Conservation (phyloP, 495 filamentous ascomycete species). For the Xylona heveae region DNA sequence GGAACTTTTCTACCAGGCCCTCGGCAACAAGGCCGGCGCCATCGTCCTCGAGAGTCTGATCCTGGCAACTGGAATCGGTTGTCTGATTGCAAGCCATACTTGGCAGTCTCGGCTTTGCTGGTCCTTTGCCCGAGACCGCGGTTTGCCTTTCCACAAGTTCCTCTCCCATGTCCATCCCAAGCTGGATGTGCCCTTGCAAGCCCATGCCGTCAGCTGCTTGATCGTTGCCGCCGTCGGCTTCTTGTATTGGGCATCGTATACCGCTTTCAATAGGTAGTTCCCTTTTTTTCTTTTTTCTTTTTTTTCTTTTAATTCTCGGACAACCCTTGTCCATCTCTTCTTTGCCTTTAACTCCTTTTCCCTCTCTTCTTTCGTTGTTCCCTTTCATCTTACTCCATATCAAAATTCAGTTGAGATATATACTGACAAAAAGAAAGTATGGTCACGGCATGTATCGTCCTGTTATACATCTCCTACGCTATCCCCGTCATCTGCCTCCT, state of each 20-base stretch:
- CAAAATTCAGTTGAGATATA: too few relatives aligned
- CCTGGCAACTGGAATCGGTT: slow-evolving; percentile 31
- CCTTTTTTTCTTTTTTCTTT: neutral
- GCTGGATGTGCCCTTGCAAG: slow-evolving; percentile 30
- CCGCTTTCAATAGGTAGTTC: slow-evolving; percentile 30
- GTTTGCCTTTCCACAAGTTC: slow-evolving; percentile 25
- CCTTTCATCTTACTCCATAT: too few relatives aligned
- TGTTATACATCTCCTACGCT: slow-evolving; percentile 30
- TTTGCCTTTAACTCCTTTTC: neutral
- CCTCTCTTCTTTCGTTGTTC: too few relatives aligned
- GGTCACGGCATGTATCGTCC: slow-evolving; percentile 28
- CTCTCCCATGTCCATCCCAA: slow-evolving; percentile 24
- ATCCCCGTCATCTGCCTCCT: slow-evolving; percentile 27
- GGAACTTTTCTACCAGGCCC: slow-evolving; percentile 33
- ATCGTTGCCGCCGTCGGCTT: slow-evolving; percentile 28
- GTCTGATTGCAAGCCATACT: slow-evolving; percentile 31
- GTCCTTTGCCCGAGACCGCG: slow-evolving; percentile 37
- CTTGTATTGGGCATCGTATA: slow-evolving; percentile 30
- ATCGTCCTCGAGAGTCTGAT: slow-evolving; percentile 32
- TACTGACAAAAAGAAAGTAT: too few relatives aligned
- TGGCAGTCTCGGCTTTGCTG: slow-evolving; percentile 37
- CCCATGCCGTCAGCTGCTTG: slow-evolving; percentile 26
- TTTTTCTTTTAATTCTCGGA: neutral
- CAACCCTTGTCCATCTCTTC: too few relatives aligned
- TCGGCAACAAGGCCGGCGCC: slow-evolving; percentile 27